These are phyloP conservation scores for Chaetomium globosum DNA, from an alignment of 2,329 filamentous ascomycete genomes.

Conservation along the genomic window DNA sequence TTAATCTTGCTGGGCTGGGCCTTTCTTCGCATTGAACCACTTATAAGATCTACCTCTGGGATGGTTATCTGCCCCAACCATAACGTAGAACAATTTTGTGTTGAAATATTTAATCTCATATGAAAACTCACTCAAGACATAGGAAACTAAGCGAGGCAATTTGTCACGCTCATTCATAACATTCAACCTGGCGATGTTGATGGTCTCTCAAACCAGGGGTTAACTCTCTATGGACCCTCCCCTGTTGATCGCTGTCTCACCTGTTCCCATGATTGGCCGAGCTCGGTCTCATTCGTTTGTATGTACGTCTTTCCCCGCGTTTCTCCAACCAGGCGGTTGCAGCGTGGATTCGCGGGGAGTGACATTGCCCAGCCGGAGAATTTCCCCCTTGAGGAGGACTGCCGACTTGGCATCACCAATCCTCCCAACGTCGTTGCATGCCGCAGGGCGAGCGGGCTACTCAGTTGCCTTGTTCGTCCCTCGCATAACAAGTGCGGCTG, in stretches of 20 bases:
- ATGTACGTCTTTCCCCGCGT: conserved; percentile 22
- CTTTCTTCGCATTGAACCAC: no score
- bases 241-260: not conserved
- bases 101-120: no score
- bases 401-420: conserved; percentile 23
- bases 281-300: not conserved
- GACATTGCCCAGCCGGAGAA: conserved; percentile 20
- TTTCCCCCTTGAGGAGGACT: conserved; percentile 20
- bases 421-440: not conserved
- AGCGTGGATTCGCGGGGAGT: conserved; percentile 24
- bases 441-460: not conserved
- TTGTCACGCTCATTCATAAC: not conserved
- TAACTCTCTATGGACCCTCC: not conserved
- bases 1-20: conserved; percentile 4
- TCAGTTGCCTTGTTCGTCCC: not conserved
- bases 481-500: not conserved
- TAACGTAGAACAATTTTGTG: no score
- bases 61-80: no score
- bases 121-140: no score
- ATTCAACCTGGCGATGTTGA: not conserved
- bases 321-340: not conserved
- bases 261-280: conserved; percentile 7
- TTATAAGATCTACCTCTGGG: no score
- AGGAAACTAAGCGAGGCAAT: no score
- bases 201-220: not conserved